A percentile compares a stretch with the other conserved stretches of the same genome.
Conservation (phyloP, 1,284 basidiomycete genomes). For the Omphalotus olearius region DNA sequence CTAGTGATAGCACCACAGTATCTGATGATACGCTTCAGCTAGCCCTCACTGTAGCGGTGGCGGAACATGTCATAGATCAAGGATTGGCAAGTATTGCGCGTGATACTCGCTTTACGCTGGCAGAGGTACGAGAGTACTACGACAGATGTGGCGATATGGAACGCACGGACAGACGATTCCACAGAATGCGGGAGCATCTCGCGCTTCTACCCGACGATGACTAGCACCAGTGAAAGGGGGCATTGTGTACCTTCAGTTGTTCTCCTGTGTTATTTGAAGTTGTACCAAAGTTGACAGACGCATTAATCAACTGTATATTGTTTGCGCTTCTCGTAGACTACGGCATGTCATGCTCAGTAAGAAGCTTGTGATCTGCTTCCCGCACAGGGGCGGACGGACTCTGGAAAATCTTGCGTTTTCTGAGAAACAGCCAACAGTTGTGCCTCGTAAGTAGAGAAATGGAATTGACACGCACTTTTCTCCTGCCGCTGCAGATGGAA, state of each 20-base stretch:
- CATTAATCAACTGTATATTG: not conserved
- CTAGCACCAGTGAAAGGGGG: constrained; percentile 2
- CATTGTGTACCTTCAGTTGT: no score
- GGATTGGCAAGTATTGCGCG: constrained; percentile 57
- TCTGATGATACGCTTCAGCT: constrained; percentile 10
- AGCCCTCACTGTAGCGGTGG: constrained; percentile 10
- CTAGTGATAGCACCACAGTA: not conserved
- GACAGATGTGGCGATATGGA: constrained; percentile 65
- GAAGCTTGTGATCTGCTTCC: constrained; percentile 58
- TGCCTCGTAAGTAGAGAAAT: constrained; percentile 1
- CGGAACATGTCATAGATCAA: constrained; percentile 59
- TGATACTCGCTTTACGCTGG: constrained; percentile 61
- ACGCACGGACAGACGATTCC: constrained; percentile 57
- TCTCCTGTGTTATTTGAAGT: no score
- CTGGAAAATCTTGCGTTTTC: constrained; percentile 70
- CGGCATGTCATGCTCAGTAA: constrained; percentile 37
- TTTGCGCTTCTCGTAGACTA: not conserved
- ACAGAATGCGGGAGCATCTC: constrained; percentile 56
- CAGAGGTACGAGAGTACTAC: constrained; percentile 72
- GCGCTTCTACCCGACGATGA: constrained; percentile 36
- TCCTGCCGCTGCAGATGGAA: constrained; percentile 95
- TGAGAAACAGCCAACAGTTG: constrained; percentile 24
- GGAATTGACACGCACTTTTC: constrained; percentile 67
- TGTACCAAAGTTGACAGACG: not conserved
- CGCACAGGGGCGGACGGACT: constrained; percentile 74